Evolutionary conservation across 106 monocot genomes (phyloP), one percentile per base, ranked within the genome.

Genomic region (Allium sativum): DNA sequence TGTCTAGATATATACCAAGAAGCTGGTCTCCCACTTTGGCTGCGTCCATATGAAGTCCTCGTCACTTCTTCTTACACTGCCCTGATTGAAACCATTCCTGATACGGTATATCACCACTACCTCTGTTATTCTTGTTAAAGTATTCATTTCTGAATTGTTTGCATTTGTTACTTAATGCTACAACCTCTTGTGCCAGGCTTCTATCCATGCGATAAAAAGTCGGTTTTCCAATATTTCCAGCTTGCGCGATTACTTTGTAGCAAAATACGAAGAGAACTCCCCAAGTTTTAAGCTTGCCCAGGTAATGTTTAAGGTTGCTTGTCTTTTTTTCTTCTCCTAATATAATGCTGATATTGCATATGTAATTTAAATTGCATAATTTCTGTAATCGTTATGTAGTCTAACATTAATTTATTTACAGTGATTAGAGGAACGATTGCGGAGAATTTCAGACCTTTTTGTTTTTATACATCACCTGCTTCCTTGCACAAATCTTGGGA

Each of bases 1-100:
- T 63, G 75, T 45, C 53, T 68, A 98, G 98, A 98, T 78, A 98
- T 98, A 73, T 98, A 92, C 73, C 98, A 98, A 82, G 98, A 98
- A 80, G 92, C 98, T 71, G 98, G 98, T 18, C 67, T 98, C 44
- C 98, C 98, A 74, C 85, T 98, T 58, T 98, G 98, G 98, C 82
- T 98, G 60, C 81, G 92, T 31, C 98, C 98, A 67, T 98, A 98
- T 82, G 98, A 98, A 68, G 87, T 98, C 61, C 82, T 98, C 40
- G 92, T 98, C 18, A 98, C 98, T 56, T 98, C 98, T 64, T 92
- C 98, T 45, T 98, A 98, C 62, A 98, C 98, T 52, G 98, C 98
- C 42, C 82, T 98, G 17, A 98, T 98, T 76, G 98, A 98, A 69
- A 98, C 98, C 63, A 88, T 98, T 74, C 88, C 92, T 58, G 98